These are phyloP conservation scores for Mercurialis annua DNA, from an alignment of 345 rosid species.

Conservation along the genomic window DNA sequence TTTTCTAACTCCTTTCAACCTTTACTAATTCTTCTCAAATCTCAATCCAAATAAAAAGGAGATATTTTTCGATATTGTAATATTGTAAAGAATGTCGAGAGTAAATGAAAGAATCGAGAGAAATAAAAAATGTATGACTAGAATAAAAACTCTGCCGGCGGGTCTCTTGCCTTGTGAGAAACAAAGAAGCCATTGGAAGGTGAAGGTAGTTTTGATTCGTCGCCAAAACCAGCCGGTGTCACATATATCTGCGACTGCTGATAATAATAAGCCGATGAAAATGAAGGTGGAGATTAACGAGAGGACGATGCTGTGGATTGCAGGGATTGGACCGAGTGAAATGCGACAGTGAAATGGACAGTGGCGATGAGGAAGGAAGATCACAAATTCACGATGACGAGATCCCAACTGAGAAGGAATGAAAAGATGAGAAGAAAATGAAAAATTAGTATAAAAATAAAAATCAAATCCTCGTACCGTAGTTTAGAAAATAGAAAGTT, in stretches of 20 bases:
- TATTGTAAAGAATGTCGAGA: slow-evolving; percentile 56
- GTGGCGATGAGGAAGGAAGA: slow-evolving; percentile 22
- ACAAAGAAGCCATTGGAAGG: slow-evolving; percentile 73
- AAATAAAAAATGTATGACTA: slow-evolving; percentile 90
- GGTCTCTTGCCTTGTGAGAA: slow-evolving; percentile 88
- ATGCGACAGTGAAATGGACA: slow-evolving; percentile 5
- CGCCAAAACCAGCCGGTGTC: slow-evolving; percentile 31
- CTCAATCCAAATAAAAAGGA: too few species aligned
- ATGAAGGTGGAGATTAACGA: slow-evolving; percentile 15
- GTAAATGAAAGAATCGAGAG: slow-evolving; percentile 70
- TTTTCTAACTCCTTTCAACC: too few species aligned
- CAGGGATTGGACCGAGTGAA: slow-evolving; percentile 25
- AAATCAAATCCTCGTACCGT: too few species aligned
- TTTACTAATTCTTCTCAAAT: too few species aligned
- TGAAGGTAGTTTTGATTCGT: slow-evolving; percentile 13
- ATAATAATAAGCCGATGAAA: slow-evolving; percentile 20
- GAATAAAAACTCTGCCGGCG: slow-evolving; percentile 90
- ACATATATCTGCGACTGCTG: slow-evolving; percentile 23
- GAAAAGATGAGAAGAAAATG: too few species aligned
- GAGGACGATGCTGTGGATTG: slow-evolving; percentile 19
- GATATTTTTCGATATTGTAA: slow-evolving; percentile 49
- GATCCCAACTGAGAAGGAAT: too few species aligned
- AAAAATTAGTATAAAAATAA: too few species aligned
- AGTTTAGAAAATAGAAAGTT: too few species aligned
- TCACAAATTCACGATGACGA: too few species aligned